Base-by-base conservation (phyloP, 192 early-diverging fungal species). In the Coemansia sp. region DNA sequence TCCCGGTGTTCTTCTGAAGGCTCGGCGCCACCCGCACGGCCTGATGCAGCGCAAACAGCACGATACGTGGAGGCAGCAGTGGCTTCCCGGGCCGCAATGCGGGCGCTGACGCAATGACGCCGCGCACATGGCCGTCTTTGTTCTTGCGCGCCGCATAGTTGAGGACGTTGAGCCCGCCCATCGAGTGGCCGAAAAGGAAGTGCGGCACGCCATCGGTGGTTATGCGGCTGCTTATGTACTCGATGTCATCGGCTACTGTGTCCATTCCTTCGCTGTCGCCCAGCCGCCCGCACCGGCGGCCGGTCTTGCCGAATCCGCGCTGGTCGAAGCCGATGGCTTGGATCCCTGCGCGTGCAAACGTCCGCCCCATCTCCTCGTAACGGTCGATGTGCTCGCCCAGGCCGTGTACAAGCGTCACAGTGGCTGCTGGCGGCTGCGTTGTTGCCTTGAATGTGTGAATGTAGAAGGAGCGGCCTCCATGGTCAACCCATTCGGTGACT, bases 381-480 rank as follows among this genome's bases (percentile, higher is more conserved):
- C 89, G 83, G 62, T 80, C 66, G 60, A 84, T 72, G 66, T 89
- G 88, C 66, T 90, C 89, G 61, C 89, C 86, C 46, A 89, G 70
- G 0, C 89, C 89, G 66, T 90, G 89, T 57, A 88, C 72, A 36
- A 84, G 41, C 23, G 85, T 63, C 48, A 87, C 52, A 11, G 84
- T 84, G 48, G 87, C 87, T 15, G 62, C 58, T 4, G 83, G 49
- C 18, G 78, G 76, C 56, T 76, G 64, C 45, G n/a, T 26, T 12
- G 44, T 58, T 12, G 78, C 41, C 39, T 66, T 70, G 62, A 38
- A 78, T 34, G 60, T 23, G 51, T 71, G 82, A 12, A 68, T 79
- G 63, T 84, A 83, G 63, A 77, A 67, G 30, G 62, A 44, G 38
- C 68, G 59, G 23, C 52, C 38, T 1, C 60, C 72, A 24, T 69